Conservation (phyloP, 345 rosid species). For the Conringia planisiliqua region DNA sequence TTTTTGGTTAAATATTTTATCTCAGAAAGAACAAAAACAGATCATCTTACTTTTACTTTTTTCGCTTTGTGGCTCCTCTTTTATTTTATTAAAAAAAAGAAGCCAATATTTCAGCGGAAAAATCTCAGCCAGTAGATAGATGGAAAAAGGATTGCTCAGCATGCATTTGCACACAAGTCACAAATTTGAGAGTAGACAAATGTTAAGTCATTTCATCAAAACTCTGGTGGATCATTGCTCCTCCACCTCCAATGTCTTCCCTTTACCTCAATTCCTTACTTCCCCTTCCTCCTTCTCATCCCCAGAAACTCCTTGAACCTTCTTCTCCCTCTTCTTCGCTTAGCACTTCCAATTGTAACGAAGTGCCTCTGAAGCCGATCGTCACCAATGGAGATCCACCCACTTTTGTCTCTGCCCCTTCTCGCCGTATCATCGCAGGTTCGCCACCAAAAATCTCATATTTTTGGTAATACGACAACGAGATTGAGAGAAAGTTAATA, state of each 20-base stretch:
- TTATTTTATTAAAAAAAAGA: background rate
- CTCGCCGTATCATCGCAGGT: slow-evolving; percentile 90
- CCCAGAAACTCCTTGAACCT: slow-evolving; percentile 43
- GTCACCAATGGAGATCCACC: slow-evolving; percentile 73
- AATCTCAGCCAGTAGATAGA: slow-evolving; percentile 27
- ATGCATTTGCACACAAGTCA: slow-evolving; percentile 21
- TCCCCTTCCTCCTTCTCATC: slow-evolving; percentile 45
- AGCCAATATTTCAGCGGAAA: background rate
- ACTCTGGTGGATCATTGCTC: slow-evolving; percentile 21
- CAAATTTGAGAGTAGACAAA: slow-evolving; percentile 16
- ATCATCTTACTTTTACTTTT: background rate
- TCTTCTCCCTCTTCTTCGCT: slow-evolving; percentile 32
- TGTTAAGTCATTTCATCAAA: slow-evolving; percentile 13
- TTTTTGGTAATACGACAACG: background rate
- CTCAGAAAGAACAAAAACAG: background rate
- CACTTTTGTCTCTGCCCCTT: slow-evolving; percentile 87
- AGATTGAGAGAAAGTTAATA: background rate
- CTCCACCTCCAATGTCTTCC: slow-evolving; percentile 52
- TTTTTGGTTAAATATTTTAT: background rate
- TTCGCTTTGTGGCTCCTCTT: background rate
- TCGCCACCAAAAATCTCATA: background rate
- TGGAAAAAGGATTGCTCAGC: slow-evolving; percentile 12
- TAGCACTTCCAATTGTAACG: slow-evolving; percentile 17
- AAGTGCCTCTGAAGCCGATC: slow-evolving; percentile 54
- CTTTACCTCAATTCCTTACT: slow-evolving; percentile 57